These are phyloP conservation scores for Gyrodon lividus DNA, from an alignment of 768 basidiomycete species.

Conservation along the genomic window DNA sequence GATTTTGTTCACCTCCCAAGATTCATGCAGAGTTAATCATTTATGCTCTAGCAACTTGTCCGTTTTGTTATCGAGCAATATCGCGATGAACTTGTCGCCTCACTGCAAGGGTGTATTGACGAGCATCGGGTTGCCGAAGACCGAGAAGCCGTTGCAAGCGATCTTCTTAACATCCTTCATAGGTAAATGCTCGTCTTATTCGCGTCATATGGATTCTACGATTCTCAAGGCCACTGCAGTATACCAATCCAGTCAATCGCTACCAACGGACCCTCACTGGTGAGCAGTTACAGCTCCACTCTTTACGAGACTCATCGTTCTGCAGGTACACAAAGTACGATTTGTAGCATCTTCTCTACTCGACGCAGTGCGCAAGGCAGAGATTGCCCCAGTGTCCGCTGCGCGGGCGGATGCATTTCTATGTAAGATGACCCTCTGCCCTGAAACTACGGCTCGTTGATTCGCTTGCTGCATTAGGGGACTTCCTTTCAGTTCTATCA, in stretches of 20 bases:
- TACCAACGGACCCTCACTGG: slow-evolving; percentile 81
- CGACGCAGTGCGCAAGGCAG: slow-evolving; percentile 79
- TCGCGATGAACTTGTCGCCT: slow-evolving; percentile 76
- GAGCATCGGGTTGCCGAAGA: slow-evolving; percentile 68
- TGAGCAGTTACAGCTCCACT: slow-evolving; percentile 22
- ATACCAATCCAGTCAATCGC: slow-evolving; percentile 94
- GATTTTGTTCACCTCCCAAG: slow-evolving; percentile 9
- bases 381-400: slow-evolving; percentile 75
- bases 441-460: slow-evolving; percentile 1
- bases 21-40: neutral
- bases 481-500: slow-evolving; percentile 86
- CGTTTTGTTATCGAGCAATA: slow-evolving; percentile 93
- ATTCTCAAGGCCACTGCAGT: slow-evolving; percentile 36
- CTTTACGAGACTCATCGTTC: neutral
- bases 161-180: slow-evolving; percentile 82
- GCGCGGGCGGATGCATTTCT: slow-evolving; percentile 86
- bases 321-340: slow-evolving; percentile 85
- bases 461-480: slow-evolving; percentile 52
- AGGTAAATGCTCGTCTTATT: slow-evolving; percentile 42
- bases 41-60: slow-evolving; percentile 73
- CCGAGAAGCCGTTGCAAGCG: slow-evolving; percentile 82
- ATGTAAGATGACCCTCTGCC: slow-evolving; percentile 47
- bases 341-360: slow-evolving; percentile 90
- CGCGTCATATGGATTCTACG: neutral
- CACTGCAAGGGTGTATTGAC: slow-evolving; percentile 62